Evolutionary conservation across 768 basidiomycete species (phyloP).

Genomic region (Boletus subparvulus): DNA sequence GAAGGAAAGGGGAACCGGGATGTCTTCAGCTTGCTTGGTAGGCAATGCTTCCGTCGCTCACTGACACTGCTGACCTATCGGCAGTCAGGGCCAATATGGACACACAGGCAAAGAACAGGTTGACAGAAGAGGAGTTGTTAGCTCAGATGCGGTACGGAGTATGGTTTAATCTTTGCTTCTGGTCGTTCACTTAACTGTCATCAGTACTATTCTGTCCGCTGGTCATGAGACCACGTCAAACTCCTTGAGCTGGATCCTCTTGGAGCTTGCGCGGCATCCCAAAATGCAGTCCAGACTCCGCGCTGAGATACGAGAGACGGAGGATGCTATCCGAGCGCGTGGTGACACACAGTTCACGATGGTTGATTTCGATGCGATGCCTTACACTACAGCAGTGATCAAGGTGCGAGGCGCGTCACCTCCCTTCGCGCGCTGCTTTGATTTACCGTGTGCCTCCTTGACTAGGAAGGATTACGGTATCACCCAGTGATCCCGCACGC

Average conservation of each 20-base stretch:
- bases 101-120: slow-evolving; percentile 22
- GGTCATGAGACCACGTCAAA: slow-evolving; percentile 65
- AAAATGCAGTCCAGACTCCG: slow-evolving; percentile 62
- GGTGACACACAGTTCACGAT: slow-evolving; percentile 12
- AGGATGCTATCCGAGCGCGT: slow-evolving; percentile 8
- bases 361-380: slow-evolving; percentile 53
- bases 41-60: neutral
- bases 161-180: neutral
- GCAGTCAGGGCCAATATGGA: slow-evolving; percentile 33
- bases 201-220: slow-evolving; percentile 47
- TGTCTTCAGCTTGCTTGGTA: slow-evolving; percentile 40
- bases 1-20: slow-evolving; percentile 17
- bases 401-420: slow-evolving; percentile 25
- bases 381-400: slow-evolving; percentile 41
- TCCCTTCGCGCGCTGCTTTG: slow-evolving; percentile 15
- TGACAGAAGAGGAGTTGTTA: slow-evolving; percentile 19
- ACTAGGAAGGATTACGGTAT: slow-evolving; percentile 47
- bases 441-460: neutral
- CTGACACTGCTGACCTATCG: neutral
- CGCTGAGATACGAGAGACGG: slow-evolving; percentile 17
- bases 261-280: slow-evolving; percentile 59
- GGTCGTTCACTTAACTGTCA: neutral
- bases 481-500: slow-evolving; percentile 53
- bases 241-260: slow-evolving; percentile 57
- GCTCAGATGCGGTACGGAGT: slow-evolving; percentile 22